phyloP scores from a whole-genome alignment of 1,284 basidiomycete species.

The Wallemia hederae region DNA sequence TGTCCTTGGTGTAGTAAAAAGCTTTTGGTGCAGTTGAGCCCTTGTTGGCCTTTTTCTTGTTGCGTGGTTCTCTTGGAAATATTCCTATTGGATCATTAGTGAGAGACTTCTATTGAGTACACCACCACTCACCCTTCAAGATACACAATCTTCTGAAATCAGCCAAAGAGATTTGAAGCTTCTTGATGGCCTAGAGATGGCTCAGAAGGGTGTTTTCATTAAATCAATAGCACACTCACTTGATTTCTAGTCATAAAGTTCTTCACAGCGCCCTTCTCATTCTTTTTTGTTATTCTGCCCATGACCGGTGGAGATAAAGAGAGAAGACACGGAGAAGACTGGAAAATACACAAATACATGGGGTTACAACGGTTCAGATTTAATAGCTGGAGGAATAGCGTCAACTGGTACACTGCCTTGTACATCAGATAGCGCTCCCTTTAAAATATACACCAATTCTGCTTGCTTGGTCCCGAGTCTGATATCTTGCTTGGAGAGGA shows the following conservation, averaged over 20 bases:
- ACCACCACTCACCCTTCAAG: conserved; percentile 43
- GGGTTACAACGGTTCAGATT: too few relatives aligned
- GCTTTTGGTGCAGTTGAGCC: conserved; percentile 87
- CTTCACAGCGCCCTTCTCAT: conserved; percentile 32
- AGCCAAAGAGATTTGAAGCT: conserved; percentile 75
- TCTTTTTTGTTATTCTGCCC: conserved; percentile 6
- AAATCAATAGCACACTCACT: conserved; percentile 18
- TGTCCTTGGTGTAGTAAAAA: conserved; percentile 97
- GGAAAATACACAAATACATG: too few relatives aligned
- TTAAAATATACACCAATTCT: background rate
- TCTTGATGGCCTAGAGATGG: conserved; percentile 17
- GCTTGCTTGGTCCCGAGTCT: background rate
- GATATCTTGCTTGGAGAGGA: background rate
- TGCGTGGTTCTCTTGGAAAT: conserved; percentile 81
- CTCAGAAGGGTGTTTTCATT: background rate
- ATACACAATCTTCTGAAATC: conserved; percentile 96
- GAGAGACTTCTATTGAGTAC: conserved; percentile 3
- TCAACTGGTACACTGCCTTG: background rate
- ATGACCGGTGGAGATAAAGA: background rate
- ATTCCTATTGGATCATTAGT: conserved; percentile 33
- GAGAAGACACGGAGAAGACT: background rate
- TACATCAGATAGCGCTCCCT: background rate
- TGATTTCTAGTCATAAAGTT: conserved; percentile 76
- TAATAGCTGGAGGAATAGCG: too few relatives aligned
- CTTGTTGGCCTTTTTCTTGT: conserved; percentile 84